Evolutionary conservation across 2,329 filamentous ascomycete species (phyloP).

Genomic region (Emmonsiellopsis sp.): DNA sequence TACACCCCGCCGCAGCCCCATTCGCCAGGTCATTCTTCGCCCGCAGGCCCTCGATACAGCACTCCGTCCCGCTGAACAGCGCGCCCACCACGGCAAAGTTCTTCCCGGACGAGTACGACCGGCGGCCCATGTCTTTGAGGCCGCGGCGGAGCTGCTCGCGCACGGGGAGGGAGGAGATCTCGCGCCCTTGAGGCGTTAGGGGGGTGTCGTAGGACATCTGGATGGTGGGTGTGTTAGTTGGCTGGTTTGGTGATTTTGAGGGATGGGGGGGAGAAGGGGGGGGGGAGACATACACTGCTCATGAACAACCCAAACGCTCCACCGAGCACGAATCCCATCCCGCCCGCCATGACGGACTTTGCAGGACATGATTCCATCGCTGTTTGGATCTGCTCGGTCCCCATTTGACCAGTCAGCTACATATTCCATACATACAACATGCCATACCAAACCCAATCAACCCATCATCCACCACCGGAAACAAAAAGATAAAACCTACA

Average conservation of each 20-base stretch:
- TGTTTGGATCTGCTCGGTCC: slow-evolving; percentile 54
- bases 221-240: not conserved
- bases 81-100: slow-evolving; percentile 93
- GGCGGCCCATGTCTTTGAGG: slow-evolving; percentile 88
- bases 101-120: slow-evolving; percentile 74
- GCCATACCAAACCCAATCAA: not conserved
- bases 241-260: not conserved
- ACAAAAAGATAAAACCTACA: slow-evolving; percentile 19
- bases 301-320: slow-evolving; percentile 96
- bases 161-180: slow-evolving; percentile 59
- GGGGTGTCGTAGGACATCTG: slow-evolving; percentile 98
- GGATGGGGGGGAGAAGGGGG: not conserved
- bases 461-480: not conserved
- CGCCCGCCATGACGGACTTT: slow-evolving; percentile 82
- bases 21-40: slow-evolving; percentile 93
- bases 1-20: slow-evolving; percentile 75
- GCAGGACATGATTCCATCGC: slow-evolving; percentile 87
- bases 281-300: slow-evolving; percentile 63
- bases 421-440: not conserved
- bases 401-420: not conserved
- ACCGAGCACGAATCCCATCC: slow-evolving; percentile 88
- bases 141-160: slow-evolving; percentile 74
- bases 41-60: slow-evolving; percentile 78
- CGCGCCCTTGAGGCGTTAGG: slow-evolving; percentile 50
- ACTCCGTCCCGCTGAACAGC: slow-evolving; percentile 87